Base-by-base conservation (phyloP, 2,329 filamentous ascomycete species). In the Hymenoscyphus infarciens region DNA sequence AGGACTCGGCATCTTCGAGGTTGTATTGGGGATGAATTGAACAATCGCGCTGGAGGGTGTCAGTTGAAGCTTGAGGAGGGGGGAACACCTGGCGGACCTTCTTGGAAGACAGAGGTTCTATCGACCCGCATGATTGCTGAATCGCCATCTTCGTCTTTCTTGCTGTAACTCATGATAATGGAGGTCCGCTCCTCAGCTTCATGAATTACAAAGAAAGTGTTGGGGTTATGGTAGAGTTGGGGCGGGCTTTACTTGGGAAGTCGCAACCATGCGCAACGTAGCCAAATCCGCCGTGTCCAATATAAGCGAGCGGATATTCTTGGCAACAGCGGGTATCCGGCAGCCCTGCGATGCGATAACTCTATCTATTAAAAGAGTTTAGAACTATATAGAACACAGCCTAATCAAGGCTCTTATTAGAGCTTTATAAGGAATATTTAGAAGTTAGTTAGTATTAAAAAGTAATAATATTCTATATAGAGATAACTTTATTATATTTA, bases 141-240 rank as follows among this genome's bases (percentile, higher is more conserved):
- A 77, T 97, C 94, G 75, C 89, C 91, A 82, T 99, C 95, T 84
- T 98, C 95, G 79, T 99, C 94, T 84, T 97, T 98, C 83, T 99
- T 99, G 83, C 94, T 89, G 86, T 95, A 96, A 80, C 90, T 95
- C 93, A 97, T 97, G 75, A 71, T 87, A 81, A 64, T 60, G 35
- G 67, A 69, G 70, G 68, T 69, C 53, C 61, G 69, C 71, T 74
- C 70, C 71, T 66, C 72, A 74, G 72, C 72, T 69, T 74, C 72
- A 74, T 69, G 69, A 73, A 73, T 73, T 69, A 70, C 70, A 72
- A 62, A 59, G 61, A 55, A 69, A 70, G 64, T 66, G 56, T 49
- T 54, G 49, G 45, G 49, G 33, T 60, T 19, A 53, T 42, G 45
- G 45, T 52, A 52, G 45, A 52, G 45, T 27, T 22, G 45, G 45